phyloP scores from a whole-genome alignment of 148 eudicot species.

The Camellia granthamiana region DNA sequence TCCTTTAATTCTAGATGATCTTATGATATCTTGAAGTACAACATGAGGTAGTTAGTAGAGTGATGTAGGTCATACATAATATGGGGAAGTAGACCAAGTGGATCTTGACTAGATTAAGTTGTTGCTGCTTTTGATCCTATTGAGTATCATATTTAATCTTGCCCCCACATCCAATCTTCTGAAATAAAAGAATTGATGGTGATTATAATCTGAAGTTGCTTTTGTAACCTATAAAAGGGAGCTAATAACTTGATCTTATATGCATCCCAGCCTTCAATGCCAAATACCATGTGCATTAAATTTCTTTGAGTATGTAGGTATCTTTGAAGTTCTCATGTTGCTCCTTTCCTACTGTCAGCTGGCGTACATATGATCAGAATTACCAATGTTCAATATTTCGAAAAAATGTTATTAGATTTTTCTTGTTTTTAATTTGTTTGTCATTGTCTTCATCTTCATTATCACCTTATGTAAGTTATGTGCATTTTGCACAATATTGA shows the following conservation, averaged over 20 bases:
- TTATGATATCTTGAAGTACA: too few relatives aligned
- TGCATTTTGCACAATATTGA: background rate
- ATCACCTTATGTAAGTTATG: background rate
- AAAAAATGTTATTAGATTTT: background rate
- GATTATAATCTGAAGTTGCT: too few relatives aligned
- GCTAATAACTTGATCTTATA: too few relatives aligned
- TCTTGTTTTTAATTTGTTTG: background rate
- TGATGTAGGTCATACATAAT: too few relatives aligned
- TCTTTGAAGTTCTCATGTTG: background rate
- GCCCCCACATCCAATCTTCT: too few relatives aligned
- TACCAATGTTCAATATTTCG: background rate
- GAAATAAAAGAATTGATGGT: too few relatives aligned
- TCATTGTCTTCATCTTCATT: background rate
- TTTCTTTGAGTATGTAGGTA: background rate
- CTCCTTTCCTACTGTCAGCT: background rate
- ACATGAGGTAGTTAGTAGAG: background rate
- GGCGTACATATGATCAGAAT: background rate
- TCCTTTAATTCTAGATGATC: background rate
- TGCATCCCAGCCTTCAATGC: too few relatives aligned
- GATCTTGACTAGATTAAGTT: too few relatives aligned
- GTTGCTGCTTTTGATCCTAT: too few relatives aligned
- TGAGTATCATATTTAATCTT: too few relatives aligned
- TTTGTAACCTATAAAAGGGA: too few relatives aligned
- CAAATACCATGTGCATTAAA: background rate
- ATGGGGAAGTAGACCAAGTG: too few relatives aligned